phyloP scores from a whole-genome alignment of 306 rosid species.

The Trifolium fragiferum region DNA sequence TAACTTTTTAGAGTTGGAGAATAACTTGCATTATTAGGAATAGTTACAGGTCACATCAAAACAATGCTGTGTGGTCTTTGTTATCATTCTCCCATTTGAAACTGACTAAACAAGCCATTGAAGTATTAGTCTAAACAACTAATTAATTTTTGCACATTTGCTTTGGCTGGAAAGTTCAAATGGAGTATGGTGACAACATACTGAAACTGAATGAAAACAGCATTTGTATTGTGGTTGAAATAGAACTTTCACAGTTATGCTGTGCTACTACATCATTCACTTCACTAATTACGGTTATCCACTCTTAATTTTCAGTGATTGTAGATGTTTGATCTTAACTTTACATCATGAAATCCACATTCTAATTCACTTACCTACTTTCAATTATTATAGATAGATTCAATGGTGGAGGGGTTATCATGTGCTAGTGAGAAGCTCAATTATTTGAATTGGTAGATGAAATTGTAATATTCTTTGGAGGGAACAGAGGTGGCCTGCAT shows the following conservation, averaged over 20 bases:
- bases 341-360: slow-evolving; percentile 8
- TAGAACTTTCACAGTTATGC: slow-evolving; percentile 16
- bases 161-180: slow-evolving; percentile 12
- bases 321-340: slow-evolving; percentile 24
- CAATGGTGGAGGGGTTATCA: slow-evolving; percentile 10
- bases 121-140: slow-evolving; percentile 7
- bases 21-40: slow-evolving; percentile 17
- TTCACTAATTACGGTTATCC: neutral
- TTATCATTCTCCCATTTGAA: slow-evolving; percentile 21
- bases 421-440: slow-evolving; percentile 29
- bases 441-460: slow-evolving; percentile 27
- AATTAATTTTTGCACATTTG: slow-evolving; percentile 11
- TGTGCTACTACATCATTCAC: neutral
- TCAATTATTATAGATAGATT: slow-evolving; percentile 24
- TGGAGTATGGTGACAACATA: slow-evolving; percentile 25
- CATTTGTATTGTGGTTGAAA: slow-evolving; percentile 26
- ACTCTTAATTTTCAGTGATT: slow-evolving; percentile 13
- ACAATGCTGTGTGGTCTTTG: neutral
- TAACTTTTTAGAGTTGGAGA: slow-evolving; percentile 1
- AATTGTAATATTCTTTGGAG: slow-evolving; percentile 9
- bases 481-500: slow-evolving; percentile 33
- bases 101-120: slow-evolving; percentile 21
- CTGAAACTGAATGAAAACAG: slow-evolving; percentile 20
- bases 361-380: neutral
- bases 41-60: neutral